phyloP scores from a whole-genome alignment of 768 basidiomycete genomes.

The Collybia sordida region DNA sequence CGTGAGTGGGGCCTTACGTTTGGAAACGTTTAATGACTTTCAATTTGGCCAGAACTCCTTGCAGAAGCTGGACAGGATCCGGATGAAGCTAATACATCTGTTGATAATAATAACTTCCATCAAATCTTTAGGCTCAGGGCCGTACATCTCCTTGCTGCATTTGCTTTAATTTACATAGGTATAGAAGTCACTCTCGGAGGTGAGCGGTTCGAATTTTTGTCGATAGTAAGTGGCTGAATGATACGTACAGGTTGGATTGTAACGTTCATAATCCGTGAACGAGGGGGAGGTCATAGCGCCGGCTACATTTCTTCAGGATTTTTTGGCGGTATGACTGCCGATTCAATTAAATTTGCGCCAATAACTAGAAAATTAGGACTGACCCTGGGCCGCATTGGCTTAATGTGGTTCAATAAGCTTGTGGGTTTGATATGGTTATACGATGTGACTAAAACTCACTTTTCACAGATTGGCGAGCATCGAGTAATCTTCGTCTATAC shows the following conservation, averaged over 20 bases:
- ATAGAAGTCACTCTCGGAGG: constrained; percentile 63
- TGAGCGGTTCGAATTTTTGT: constrained; percentile 9
- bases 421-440: constrained; percentile 17
- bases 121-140: constrained; percentile 52
- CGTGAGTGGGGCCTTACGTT: constrained; percentile 16
- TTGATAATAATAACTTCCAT: constrained; percentile 32
- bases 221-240: background rate
- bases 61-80: constrained; percentile 39
- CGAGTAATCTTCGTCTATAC: constrained; percentile 31
- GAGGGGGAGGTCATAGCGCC: constrained; percentile 43
- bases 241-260: constrained; percentile 53
- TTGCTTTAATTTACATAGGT: constrained; percentile 66
- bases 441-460: background rate
- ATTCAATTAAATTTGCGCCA: background rate
- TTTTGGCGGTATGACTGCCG: constrained; percentile 16
- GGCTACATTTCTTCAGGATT: constrained; percentile 42
- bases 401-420: constrained; percentile 49
- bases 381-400: constrained; percentile 49
- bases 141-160: constrained; percentile 64
- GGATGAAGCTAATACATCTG: constrained; percentile 27
- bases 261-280: constrained; percentile 44
- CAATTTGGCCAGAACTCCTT: constrained; percentile 42
- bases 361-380: constrained; percentile 29
- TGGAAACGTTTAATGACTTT: background rate
- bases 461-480: constrained; percentile 29